phyloP scores from a whole-genome alignment of 1,139 yeast genomes.

The Pneumocystis sp. region DNA sequence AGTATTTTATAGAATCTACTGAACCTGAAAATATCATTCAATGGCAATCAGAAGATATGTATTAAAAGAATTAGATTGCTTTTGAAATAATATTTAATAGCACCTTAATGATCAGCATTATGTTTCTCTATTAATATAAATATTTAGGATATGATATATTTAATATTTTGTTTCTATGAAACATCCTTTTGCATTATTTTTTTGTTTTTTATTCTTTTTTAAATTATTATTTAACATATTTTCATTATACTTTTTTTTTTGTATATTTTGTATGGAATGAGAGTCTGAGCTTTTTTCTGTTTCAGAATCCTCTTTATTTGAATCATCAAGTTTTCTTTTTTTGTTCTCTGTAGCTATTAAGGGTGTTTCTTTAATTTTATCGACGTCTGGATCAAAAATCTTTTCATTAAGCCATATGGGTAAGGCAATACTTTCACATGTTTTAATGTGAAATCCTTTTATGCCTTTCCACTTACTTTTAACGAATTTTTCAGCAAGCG shows the following conservation, averaged over 20 bases:
- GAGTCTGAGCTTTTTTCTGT: not conserved
- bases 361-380: constrained; percentile 14
- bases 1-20: not conserved
- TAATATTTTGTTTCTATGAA: not conserved
- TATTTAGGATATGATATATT: not conserved
- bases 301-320: not conserved
- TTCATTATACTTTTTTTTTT: not conserved
- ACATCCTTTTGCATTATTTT: not conserved
- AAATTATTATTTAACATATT: not conserved
- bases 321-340: not conserved
- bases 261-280: not conserved
- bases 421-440: constrained; percentile 60
- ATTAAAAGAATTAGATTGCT: not conserved
- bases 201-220: not conserved
- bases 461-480: constrained; percentile 30
- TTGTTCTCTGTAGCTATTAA: not conserved
- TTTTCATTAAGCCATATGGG: constrained; percentile 63
- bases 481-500: constrained; percentile 30
- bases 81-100: not conserved
- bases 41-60: not conserved
- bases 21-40: not conserved
- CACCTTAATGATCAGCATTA: not conserved
- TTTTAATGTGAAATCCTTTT: constrained; percentile 54
- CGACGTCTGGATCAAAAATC: constrained; percentile 36
- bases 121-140: not conserved